Conservation (phyloP, 306 rosid genomes). For the Citrullus mucosospermus region DNA sequence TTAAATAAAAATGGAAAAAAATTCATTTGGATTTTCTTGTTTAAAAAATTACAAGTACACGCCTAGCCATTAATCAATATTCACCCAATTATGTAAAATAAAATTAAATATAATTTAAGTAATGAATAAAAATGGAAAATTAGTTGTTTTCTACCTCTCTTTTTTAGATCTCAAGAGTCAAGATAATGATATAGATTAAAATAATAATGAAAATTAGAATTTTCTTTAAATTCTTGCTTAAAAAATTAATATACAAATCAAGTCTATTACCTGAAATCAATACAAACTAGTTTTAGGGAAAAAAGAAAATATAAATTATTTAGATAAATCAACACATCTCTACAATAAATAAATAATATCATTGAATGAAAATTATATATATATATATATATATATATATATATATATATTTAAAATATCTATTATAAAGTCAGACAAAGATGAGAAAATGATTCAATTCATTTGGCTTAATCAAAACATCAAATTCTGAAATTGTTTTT, state of each 20-base stretch:
- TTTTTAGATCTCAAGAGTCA: neutral
- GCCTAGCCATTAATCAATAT: neutral
- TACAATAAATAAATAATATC: neutral
- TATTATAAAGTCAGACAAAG: neutral
- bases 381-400: too few relatives aligned
- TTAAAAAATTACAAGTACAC: neutral
- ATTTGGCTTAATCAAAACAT: neutral
- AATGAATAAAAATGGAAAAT: neutral
- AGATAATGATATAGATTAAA: neutral
- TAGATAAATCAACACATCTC: neutral
- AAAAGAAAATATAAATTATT: neutral
- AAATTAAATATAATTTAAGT: neutral
- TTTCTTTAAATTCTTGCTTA: neutral
- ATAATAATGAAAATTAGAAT: neutral
- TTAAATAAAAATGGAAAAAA: neutral
- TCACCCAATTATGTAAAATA: neutral
- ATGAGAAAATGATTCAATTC: neutral
- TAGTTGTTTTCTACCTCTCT: neutral
- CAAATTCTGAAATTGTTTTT: neutral
- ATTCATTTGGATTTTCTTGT: neutral
- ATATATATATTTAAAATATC: neutral
- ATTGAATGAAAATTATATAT: neutral
- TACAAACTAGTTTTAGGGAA: neutral
- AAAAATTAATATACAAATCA: neutral
- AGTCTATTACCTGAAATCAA: neutral